Percentiles rank a stretch among this genome's conserved stretches.
phyloP scores from a whole-genome alignment of 352 stramenopile genomes.

The Phytophthora foliorum region DNA sequence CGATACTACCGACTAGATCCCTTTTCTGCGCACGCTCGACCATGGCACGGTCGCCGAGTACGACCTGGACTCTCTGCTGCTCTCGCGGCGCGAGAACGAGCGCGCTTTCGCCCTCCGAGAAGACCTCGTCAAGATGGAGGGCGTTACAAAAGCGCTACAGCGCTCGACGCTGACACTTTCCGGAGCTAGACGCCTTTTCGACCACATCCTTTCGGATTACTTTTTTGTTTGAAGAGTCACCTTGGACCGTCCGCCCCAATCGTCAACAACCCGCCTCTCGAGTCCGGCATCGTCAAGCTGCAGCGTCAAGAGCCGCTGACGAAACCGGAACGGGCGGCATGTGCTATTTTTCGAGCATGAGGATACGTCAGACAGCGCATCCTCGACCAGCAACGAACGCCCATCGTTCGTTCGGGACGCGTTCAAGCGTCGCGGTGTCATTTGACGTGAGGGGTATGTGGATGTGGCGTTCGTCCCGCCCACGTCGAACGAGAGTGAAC shows the following conservation, averaged over 20 bases:
- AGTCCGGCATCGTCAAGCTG: conserved; percentile 16
- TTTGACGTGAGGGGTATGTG: conserved; percentile 6
- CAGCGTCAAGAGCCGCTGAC: conserved; percentile 10
- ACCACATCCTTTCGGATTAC: conserved; percentile 4
- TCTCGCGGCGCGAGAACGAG: background rate
- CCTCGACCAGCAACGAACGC: background rate
- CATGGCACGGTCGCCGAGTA: background rate
- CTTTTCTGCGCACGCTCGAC: background rate
- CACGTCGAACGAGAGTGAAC: conserved; percentile 39
- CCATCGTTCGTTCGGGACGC: background rate
- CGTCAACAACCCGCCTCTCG: conserved; percentile 10
- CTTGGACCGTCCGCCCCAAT: background rate
- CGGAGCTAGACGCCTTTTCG: conserved; percentile 11
- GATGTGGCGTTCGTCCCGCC: conserved; percentile 14
- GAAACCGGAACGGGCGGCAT: conserved; percentile 1
- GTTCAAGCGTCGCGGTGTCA: background rate
- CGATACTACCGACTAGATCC: background rate
- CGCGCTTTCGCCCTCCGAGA: background rate
- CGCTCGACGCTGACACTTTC: conserved; percentile 10
- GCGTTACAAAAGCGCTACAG: conserved; percentile 11
- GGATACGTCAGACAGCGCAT: background rate
- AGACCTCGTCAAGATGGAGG: conserved; percentile 6
- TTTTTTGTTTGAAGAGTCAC: background rate
- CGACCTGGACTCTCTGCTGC: background rate
- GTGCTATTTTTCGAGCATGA: conserved; percentile 9